phyloP scores from a whole-genome alignment of 495 filamentous ascomycete genomes.

The Apiosordaria backusii region DNA sequence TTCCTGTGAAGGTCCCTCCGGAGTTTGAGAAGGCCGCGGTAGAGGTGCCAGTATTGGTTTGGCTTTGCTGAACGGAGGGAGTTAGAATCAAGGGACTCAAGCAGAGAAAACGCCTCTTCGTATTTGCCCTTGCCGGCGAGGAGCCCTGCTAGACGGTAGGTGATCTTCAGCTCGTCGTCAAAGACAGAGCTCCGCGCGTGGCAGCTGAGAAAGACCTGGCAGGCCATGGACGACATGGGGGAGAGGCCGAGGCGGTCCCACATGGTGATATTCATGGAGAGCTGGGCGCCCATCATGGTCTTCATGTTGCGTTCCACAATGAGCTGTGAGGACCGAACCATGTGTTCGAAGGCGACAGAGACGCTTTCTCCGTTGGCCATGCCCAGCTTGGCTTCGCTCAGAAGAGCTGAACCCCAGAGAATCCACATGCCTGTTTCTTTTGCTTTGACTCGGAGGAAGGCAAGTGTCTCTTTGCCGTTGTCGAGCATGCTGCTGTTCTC shows the following conservation, averaged over 20 bases:
- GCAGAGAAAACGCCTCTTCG: conserved; percentile 60
- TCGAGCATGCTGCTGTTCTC: conserved; percentile 70
- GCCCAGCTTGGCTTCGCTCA: conserved; percentile 81
- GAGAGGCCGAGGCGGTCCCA: conserved; percentile 73
- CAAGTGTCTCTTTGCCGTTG: conserved; percentile 74
- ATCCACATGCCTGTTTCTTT: conserved; percentile 87
- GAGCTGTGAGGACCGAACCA: conserved; percentile 77
- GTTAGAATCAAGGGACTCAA: conserved; percentile 65
- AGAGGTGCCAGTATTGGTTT: conserved; percentile 75
- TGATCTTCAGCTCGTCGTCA: conserved; percentile 71
- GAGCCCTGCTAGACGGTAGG: conserved; percentile 44
- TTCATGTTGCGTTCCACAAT: conserved; percentile 72
- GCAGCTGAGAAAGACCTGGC: conserved; percentile 74
- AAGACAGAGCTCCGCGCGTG: conserved; percentile 61
- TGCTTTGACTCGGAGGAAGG: conserved; percentile 82
- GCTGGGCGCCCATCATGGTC: conserved; percentile 67
- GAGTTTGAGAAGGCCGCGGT: conserved; percentile 68
- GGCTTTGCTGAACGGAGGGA: conserved; percentile 70
- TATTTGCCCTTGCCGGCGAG: conserved; percentile 60
- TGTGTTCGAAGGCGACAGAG: conserved; percentile 68
- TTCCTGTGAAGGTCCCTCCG: conserved; percentile 66
- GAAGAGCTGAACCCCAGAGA: conserved; percentile 75
- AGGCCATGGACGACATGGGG: conserved; percentile 62
- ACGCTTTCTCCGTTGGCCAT: conserved; percentile 76
- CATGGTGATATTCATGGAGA: conserved; percentile 65